Conservation (phyloP, 2,329 filamentous ascomycete species). For the Hypoxylon sp. region DNA sequence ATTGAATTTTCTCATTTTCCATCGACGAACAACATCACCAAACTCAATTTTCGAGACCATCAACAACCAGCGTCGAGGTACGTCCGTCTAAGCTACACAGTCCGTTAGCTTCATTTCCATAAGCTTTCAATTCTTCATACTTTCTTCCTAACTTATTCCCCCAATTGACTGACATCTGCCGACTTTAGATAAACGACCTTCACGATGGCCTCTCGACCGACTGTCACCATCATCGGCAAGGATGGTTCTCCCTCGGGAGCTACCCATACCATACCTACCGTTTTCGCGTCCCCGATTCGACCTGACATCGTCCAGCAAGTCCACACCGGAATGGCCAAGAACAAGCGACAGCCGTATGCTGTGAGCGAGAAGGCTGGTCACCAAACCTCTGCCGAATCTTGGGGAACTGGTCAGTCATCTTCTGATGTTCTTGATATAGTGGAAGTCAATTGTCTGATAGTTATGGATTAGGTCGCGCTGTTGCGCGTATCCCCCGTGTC, state of each 20-base stretch:
- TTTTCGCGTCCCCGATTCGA: constrained; percentile 98
- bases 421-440: constrained; percentile 21
- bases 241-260: constrained; percentile 92
- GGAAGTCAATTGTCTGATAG: constrained; percentile 33
- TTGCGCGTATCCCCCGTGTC: constrained; percentile 99
- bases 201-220: constrained; percentile 95
- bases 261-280: constrained; percentile 92
- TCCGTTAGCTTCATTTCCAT: constrained; percentile 7
- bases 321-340: constrained; percentile 99
- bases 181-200: constrained; percentile 45
- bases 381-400: constrained; percentile 99
- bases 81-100: constrained; percentile 23
- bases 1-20: constrained; percentile 37
- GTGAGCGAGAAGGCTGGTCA: constrained; percentile 99
- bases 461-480: constrained; percentile 81
- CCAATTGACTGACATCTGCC: constrained; percentile 38
- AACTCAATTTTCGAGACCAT: constrained; percentile 39
- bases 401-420: constrained; percentile 90
- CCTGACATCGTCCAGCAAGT: constrained; percentile 99
- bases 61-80: constrained; percentile 49
- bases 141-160: neutral
- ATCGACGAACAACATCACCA: constrained; percentile 31
- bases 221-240: constrained; percentile 95
- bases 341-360: constrained; percentile 99
- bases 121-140: constrained; percentile 1